Evolutionary conservation across 345 rosid species (phyloP).

Genomic region (Dimocarpus longan): DNA sequence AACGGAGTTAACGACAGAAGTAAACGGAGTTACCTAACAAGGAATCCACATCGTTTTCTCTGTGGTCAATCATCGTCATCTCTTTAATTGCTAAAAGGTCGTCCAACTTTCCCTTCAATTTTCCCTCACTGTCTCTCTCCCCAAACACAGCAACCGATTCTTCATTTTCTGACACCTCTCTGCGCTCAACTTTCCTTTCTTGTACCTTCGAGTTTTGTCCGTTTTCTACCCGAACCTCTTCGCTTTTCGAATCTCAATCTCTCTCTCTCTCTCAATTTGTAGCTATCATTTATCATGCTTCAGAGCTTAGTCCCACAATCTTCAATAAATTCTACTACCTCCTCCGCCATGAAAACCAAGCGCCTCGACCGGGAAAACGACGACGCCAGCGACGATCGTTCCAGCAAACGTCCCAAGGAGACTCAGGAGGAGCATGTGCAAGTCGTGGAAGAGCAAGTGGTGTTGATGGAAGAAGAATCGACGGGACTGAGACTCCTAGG

Average conservation of each 20-base stretch:
- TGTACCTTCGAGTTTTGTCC: conserved; percentile 40
- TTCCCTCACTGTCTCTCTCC: conserved; percentile 31
- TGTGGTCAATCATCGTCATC: conserved; percentile 4
- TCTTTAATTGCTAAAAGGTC: conserved; percentile 16
- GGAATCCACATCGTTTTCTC: not conserved
- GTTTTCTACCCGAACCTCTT: conserved; percentile 37
- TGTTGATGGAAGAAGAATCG: conserved; percentile 42
- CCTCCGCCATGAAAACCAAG: conserved; percentile 64
- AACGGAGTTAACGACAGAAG: conserved; percentile 48
- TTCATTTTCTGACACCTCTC: conserved; percentile 14
- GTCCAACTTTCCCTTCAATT: conserved; percentile 20
- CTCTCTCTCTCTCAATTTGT: not conserved
- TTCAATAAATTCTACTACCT: conserved; percentile 35
- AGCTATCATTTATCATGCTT: conserved; percentile 49
- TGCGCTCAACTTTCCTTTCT: conserved; percentile 29
- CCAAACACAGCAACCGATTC: conserved; percentile 23
- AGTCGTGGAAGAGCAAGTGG: not conserved
- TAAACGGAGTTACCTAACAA: conserved; percentile 30
- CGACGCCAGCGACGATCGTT: conserved; percentile 34
- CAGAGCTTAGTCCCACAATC: conserved; percentile 55
- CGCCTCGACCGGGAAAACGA: conserved; percentile 46
- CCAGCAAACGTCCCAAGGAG: conserved; percentile 51
- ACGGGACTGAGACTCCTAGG: conserved; percentile 67
- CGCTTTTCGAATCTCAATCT: conserved; percentile 41
- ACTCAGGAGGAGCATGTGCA: conserved; percentile 21